Base-by-base conservation (phyloP, 768 basidiomycete species). In the Sporobolomyces pararoseus region DNA sequence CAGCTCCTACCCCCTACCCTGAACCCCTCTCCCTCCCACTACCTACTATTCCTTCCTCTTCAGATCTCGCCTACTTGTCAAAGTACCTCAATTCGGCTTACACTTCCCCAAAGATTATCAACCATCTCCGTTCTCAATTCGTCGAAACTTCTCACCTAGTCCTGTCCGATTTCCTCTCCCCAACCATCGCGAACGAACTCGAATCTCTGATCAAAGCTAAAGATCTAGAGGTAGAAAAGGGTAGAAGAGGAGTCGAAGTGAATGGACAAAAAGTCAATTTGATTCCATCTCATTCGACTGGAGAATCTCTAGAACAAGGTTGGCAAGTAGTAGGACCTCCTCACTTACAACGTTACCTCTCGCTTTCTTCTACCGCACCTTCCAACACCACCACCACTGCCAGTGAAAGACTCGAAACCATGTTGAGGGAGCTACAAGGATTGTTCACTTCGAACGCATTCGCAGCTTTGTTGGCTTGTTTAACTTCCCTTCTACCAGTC, bases 341-440 rank as follows among this genome's bases (percentile, higher is more conserved):
- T 34, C 92, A 94, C 79, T 92, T 94, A 79, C 91, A 90, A 84
- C 90, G 95, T 39, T 97, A 93, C 82, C 88, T 89, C 79, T 83
- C 84, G 4, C 86, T 94, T 32, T 79, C 57, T 4, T 19, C 66
- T 5, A 16, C 58, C 46, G 7, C 47, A n/a, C 14, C 61, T 31
- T 23, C 65, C 60, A 23, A 17, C 25, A 6, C 7, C 49, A 27
- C 25, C 65, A 2, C n/a, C 35, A 3, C n/a, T n/a, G n/a, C n/a
- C n/a, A n/a, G n/a, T n/a, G 55, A 58, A 54, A 65, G 72, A 47
- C 72, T 74, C 58, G n/a, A 52, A 16, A 6, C 1, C 4, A 65
- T 74, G 47, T 50, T 74, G 21, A 42, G 44, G 7, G 29, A 59
- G 29, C 27, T 75, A 0, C 51, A 68, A 37, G 44, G 5, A n/a